These are phyloP conservation scores for Taphrina communis DNA, from an alignment of 1,139 yeast species.

Conservation along the genomic window DNA sequence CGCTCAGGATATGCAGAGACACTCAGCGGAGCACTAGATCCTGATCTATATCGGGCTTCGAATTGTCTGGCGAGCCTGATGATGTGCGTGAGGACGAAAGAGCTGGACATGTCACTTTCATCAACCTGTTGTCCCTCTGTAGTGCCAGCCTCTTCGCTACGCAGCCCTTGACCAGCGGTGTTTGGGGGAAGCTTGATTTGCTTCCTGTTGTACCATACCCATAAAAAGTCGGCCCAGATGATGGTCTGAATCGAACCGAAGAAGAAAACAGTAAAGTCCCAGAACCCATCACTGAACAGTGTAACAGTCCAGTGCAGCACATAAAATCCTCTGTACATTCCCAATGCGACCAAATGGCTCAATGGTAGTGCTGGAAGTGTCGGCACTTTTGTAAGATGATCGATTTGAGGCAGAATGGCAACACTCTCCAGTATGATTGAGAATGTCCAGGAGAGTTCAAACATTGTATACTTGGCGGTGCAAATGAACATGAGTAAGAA, in stretches of 20 bases:
- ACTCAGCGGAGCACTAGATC: slow-evolving; percentile 20
- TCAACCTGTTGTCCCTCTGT: slow-evolving; percentile 26
- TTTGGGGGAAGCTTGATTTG: slow-evolving; percentile 34
- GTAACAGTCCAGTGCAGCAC: slow-evolving; percentile 95
- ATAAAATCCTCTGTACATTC: slow-evolving; percentile 86
- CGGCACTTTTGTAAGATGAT: slow-evolving; percentile 86
- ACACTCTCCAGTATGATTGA: slow-evolving; percentile 86
- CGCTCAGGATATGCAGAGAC: slow-evolving; percentile 37
- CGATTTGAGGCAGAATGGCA: slow-evolving; percentile 90
- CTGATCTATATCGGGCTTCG: slow-evolving; percentile 13
- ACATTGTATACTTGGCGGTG: slow-evolving; percentile 65
- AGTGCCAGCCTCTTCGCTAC: slow-evolving; percentile 23
- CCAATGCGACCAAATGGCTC: slow-evolving; percentile 92
- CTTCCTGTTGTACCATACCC: slow-evolving; percentile 57
- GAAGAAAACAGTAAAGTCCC: slow-evolving; percentile 71
- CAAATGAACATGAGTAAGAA: slow-evolving; percentile 66
- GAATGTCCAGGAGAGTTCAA: slow-evolving; percentile 66
- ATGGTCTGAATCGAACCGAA: slow-evolving; percentile 87
- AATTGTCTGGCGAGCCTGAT: slow-evolving; percentile 20
- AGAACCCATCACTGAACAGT: slow-evolving; percentile 67
- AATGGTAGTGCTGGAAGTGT: slow-evolving; percentile 87
- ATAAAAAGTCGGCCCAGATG: slow-evolving; percentile 91
- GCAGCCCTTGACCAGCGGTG: slow-evolving; percentile 9
- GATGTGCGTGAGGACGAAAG: slow-evolving; percentile 34
- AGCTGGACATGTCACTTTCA: slow-evolving; percentile 33